These are phyloP conservation scores for Akanthomyces lecanii DNA, from an alignment of 2,329 filamentous ascomycete species.

Conservation along the genomic window DNA sequence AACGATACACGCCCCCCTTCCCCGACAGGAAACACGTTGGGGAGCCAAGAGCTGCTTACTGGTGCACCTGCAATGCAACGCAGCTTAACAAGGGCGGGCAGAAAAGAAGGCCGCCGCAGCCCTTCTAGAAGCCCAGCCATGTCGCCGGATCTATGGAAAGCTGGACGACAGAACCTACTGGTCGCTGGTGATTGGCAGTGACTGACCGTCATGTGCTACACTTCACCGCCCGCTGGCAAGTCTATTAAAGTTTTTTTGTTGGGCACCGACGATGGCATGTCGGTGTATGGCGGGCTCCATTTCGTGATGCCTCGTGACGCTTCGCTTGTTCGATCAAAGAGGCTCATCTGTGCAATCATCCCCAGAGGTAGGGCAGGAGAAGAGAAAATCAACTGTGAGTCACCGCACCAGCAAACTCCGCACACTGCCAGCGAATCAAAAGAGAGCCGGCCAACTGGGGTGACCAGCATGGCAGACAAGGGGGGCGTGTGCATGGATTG, in stretches of 20 bases:
- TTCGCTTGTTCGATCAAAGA: not conserved
- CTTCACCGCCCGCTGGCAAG: too few relatives aligned
- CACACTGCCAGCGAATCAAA: not conserved
- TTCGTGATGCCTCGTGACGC: not conserved
- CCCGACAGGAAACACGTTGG: too few relatives aligned
- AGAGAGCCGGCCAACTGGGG: slow-evolving; percentile 5
- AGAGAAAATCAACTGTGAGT: not conserved
- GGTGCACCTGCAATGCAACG: too few relatives aligned
- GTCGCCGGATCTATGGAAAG: too few relatives aligned
- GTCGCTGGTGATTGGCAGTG: too few relatives aligned
- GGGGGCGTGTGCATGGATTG: slow-evolving; percentile 2
- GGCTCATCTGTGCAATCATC: not conserved
- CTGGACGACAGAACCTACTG: too few relatives aligned
- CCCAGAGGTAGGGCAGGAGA: not conserved
- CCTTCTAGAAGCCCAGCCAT: too few relatives aligned
- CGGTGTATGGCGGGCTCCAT: not conserved
- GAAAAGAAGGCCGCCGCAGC: too few relatives aligned
- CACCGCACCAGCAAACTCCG: not conserved
- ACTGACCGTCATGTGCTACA: too few relatives aligned
- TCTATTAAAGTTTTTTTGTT: not conserved
- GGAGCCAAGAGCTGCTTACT: too few relatives aligned
- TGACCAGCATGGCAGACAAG: not conserved
- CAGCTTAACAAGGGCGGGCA: too few relatives aligned
- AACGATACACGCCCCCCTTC: not conserved
- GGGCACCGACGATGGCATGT: not conserved